phyloP scores from a whole-genome alignment of 2,329 filamentous ascomycete species.

The Tricladium varicosporioides region DNA sequence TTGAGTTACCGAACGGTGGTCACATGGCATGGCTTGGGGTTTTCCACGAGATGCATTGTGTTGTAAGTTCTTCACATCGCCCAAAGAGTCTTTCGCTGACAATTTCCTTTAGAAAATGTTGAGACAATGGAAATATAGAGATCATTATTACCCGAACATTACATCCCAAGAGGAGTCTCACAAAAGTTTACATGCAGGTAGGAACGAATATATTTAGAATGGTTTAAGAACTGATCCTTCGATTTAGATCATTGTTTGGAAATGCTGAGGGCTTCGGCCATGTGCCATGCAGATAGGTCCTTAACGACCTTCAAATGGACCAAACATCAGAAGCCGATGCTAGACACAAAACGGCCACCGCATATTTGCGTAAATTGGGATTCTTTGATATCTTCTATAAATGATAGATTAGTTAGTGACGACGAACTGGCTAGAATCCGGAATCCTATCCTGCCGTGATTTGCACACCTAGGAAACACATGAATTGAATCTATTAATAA shows the following conservation, averaged over 20 bases:
- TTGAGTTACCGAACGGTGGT: slow-evolving; percentile 4
- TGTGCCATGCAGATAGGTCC: not conserved
- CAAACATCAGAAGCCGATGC: not conserved
- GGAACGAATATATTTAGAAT: no score
- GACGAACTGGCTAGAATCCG: not conserved
- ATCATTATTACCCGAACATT: not conserved
- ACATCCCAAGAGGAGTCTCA: not conserved
- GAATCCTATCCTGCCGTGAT: not conserved
- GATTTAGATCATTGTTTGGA: not conserved
- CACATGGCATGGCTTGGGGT: not conserved
- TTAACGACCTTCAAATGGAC: not conserved
- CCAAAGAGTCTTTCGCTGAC: not conserved
- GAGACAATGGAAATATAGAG: not conserved
- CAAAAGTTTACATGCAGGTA: not conserved
- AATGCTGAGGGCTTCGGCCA: not conserved
- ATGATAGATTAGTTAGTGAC: not conserved
- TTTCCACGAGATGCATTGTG: not conserved
- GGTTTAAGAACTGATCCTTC: not conserved
- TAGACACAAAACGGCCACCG: not conserved
- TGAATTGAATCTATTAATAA: no score
- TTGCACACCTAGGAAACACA: no score
- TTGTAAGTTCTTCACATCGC: not conserved
- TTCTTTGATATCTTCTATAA: not conserved
- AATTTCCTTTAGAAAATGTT: not conserved
- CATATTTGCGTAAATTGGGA: not conserved